These are phyloP conservation scores for Knufia petricola DNA, from an alignment of 2,329 filamentous ascomycete genomes.

Conservation along the genomic window DNA sequence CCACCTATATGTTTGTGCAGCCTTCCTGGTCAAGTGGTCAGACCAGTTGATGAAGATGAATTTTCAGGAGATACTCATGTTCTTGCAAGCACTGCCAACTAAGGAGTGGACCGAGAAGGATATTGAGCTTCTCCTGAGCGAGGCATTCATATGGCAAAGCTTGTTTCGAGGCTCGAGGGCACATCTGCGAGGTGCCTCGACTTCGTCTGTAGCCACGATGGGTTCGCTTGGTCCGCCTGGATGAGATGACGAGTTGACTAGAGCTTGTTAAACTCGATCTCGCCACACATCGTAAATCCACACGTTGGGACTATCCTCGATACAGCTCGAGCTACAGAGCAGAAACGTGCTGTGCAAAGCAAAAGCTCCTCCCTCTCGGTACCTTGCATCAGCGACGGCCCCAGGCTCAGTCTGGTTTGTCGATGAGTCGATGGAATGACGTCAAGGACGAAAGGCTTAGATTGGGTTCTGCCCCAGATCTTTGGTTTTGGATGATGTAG, in stretches of 20 bases:
- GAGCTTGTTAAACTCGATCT: neutral
- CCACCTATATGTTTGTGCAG: conserved; percentile 95
- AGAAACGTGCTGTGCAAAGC: neutral
- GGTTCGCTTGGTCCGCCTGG: conserved; percentile 21
- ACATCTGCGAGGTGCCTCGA: conserved; percentile 52
- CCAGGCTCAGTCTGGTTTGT: neutral
- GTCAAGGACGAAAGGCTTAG: neutral
- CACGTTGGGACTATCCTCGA: too few species aligned
- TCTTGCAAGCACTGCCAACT: conserved; percentile 86
- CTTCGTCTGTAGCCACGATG: conserved; percentile 15
- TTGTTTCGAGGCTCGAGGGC: conserved; percentile 90
- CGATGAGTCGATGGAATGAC: neutral
- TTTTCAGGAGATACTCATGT: conserved; percentile 93
- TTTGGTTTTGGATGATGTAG: neutral
- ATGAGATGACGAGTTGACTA: conserved; percentile 4
- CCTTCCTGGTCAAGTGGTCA: conserved; percentile 97
- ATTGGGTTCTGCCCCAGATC: neutral
- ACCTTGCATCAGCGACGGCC: neutral
- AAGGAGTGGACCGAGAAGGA: conserved; percentile 96
- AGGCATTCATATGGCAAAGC: conserved; percentile 98
- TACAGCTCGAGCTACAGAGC: too few species aligned
- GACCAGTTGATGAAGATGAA: conserved; percentile 94
- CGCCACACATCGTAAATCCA: neutral
- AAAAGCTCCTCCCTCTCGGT: neutral
- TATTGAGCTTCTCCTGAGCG: conserved; percentile 86